Evolutionary conservation across 179 eudicot species (phyloP).

Genomic region (Beta lomatogona): DNA sequence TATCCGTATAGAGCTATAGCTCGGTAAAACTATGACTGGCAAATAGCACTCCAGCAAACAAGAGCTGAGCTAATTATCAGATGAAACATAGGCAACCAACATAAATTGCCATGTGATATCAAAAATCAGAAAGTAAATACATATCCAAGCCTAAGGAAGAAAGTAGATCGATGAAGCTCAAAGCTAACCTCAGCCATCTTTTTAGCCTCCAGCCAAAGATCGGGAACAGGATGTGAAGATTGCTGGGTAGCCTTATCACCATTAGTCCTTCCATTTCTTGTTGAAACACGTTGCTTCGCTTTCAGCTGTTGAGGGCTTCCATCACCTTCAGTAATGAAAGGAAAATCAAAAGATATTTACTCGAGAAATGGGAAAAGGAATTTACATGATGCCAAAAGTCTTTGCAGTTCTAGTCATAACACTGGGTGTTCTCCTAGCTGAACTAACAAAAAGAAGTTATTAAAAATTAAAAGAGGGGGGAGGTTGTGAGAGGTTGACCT

Average conservation of each 20-base stretch:
- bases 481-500: background rate
- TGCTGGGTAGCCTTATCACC: slow-evolving; percentile 38
- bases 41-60: background rate
- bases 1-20: background rate
- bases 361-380: background rate
- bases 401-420: background rate
- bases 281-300: slow-evolving; percentile 35
- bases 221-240: slow-evolving; percentile 47
- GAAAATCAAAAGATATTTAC: background rate
- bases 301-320: slow-evolving; percentile 39
- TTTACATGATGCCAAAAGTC: background rate
- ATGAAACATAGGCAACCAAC: slow-evolving; percentile 18
- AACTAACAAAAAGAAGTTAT: background rate
- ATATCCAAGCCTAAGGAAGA: background rate
- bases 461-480: background rate
- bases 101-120: background rate
- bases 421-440: background rate
- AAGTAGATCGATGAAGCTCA: slow-evolving; percentile 7
- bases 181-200: slow-evolving; percentile 73
- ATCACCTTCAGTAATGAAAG: slow-evolving; percentile 29
- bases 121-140: background rate
- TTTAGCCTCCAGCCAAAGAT: slow-evolving; percentile 84
- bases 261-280: slow-evolving; percentile 38
- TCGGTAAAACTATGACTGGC: background rate
- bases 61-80: slow-evolving; percentile 2